Conservation (phyloP, 139 green algal genomes). For the Micractinium sp. region DNA sequence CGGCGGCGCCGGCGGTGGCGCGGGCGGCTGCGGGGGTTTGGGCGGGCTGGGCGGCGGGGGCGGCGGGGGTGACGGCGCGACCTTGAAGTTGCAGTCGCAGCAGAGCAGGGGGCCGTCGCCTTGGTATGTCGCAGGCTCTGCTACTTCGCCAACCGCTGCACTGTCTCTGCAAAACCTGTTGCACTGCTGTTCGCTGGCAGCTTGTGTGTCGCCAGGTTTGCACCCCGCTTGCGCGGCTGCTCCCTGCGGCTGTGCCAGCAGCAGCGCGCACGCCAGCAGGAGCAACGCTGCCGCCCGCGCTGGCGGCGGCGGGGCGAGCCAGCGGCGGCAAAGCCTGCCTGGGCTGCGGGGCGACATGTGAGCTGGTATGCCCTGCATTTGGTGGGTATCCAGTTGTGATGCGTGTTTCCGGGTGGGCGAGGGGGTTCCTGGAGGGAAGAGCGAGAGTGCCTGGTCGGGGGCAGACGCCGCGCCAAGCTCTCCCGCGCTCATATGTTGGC, state of each 20-base stretch:
- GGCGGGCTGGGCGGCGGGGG: neutral
- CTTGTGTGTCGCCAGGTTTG: neutral
- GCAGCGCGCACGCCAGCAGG: neutral
- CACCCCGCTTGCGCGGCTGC: too few species aligned
- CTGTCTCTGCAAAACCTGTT: neutral
- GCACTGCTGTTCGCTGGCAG: neutral
- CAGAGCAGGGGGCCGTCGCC: neutral
- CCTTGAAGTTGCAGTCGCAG: conserved; percentile 1
- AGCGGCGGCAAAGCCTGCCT: too few species aligned
- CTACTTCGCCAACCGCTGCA: neutral
- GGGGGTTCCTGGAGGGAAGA: too few species aligned
- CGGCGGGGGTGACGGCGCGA: neutral
- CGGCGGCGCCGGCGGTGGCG: neutral
- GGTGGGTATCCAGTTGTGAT: too few species aligned
- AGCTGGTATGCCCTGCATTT: too few species aligned
- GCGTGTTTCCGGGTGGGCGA: too few species aligned
- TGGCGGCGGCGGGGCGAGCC: neutral
- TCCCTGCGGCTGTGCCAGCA: too few species aligned
- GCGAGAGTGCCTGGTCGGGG: too few species aligned
- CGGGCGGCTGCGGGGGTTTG: neutral
- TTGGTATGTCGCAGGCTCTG: neutral
- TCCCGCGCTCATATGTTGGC: too few species aligned
- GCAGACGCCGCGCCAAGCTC: too few species aligned
- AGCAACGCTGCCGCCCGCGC: neutral
- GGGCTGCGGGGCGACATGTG: too few species aligned